Evolutionary conservation across 2,329 filamentous ascomycete species (phyloP).

Genomic region (Xylogone sp.): DNA sequence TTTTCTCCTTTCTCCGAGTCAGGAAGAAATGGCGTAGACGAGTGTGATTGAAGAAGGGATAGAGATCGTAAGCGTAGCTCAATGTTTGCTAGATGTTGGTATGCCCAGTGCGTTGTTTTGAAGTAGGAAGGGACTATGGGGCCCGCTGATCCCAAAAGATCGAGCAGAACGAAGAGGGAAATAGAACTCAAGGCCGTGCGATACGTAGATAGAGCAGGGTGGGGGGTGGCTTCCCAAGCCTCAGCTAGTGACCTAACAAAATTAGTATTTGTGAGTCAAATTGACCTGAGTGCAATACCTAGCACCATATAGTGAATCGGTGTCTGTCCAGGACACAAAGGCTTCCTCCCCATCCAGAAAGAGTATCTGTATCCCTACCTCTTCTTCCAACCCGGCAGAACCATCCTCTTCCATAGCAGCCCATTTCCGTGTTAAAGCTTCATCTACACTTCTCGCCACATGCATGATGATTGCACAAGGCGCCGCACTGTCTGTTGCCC

Average conservation of each 20-base stretch:
- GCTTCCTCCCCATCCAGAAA: conserved; percentile 94
- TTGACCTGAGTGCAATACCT: conserved; percentile 46
- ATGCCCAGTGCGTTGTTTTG: conserved; percentile 89
- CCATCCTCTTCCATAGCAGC: conserved; percentile 62
- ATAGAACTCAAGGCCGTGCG: conserved; percentile 74
- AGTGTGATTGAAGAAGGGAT: conserved; percentile 59
- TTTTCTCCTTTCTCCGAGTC: conserved; percentile 53
- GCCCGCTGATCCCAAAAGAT: conserved; percentile 70
- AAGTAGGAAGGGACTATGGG: conserved; percentile 84
- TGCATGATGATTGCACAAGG: conserved; percentile 94
- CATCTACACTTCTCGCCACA: conserved; percentile 74
- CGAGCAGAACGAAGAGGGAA: conserved; percentile 84
- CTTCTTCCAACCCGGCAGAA: conserved; percentile 50
- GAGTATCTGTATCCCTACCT: conserved; percentile 82
- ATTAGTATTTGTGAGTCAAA: conserved; percentile 7
- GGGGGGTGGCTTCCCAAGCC: conserved; percentile 68
- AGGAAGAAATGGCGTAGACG: conserved; percentile 58
- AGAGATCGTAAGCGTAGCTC: conserved; percentile 71
- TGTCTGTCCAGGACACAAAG: conserved; percentile 73
- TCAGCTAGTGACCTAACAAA: conserved; percentile 65
- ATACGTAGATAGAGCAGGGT: conserved; percentile 72
- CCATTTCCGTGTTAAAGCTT: conserved; percentile 79
- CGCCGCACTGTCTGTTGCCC: conserved; percentile 88
- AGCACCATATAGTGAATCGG: conserved; percentile 85
- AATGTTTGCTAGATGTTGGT: conserved; percentile 68